Percentiles rank a stretch among this genome's conserved stretches.
phyloP scores from a whole-genome alignment of 2,329 filamentous ascomycete genomes.

The Beauveria caledonica region DNA sequence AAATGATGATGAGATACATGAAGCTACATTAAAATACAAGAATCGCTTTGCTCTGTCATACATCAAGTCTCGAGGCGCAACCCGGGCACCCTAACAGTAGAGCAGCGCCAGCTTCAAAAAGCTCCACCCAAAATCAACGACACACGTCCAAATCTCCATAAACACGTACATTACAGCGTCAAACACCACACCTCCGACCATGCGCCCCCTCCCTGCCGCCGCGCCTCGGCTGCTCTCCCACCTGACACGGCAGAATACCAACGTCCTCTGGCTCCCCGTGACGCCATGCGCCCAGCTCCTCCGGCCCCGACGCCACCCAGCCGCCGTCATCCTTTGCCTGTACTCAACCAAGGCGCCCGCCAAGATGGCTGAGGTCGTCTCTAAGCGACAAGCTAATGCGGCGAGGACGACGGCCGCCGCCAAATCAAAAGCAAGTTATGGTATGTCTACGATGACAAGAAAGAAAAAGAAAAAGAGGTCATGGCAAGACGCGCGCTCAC shows the following conservation, averaged over 20 bases:
- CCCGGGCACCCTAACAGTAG: not conserved
- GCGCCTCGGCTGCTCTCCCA: not conserved
- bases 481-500: not conserved
- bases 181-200: not conserved
- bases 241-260: not conserved
- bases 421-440: not conserved
- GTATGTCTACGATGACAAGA: not conserved
- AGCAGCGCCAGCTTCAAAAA: not conserved
- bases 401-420: not conserved
- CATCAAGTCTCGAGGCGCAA: no score
- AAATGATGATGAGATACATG: not conserved
- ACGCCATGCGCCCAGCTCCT: not conserved
- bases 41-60: not conserved
- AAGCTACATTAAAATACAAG: not conserved
- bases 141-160: not conserved
- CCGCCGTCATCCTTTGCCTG: not conserved
- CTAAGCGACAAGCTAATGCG: slow-evolving; percentile 1
- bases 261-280: not conserved
- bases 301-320: not conserved
- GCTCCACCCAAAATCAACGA: slow-evolving; percentile 2
- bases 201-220: not conserved
- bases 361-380: not conserved
- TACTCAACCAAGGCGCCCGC: not conserved
- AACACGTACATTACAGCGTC: not conserved
- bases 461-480: no score